Conservation (phyloP, 108 stramenopile genomes). For the Phaeodactylum tricornutum region DNA sequence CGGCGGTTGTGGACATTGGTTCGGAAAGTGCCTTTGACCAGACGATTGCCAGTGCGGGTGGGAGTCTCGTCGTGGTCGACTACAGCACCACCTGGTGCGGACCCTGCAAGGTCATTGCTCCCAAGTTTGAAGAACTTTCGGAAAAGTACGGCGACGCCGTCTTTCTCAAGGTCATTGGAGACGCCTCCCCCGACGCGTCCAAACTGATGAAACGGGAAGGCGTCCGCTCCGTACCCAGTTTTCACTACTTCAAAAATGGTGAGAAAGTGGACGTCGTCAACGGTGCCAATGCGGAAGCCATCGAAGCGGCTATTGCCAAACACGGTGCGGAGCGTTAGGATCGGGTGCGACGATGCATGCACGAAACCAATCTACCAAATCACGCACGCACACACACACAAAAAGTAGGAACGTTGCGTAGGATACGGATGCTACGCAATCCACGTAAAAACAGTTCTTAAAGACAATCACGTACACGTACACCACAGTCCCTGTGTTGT, state of each 20-base stretch:
- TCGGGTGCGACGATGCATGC: no score
- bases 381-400: no score
- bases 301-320: slow-evolving; percentile 80
- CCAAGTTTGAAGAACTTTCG: slow-evolving; percentile 79
- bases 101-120: slow-evolving; percentile 89
- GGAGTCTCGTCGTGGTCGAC: slow-evolving; percentile 80
- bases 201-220: slow-evolving; percentile 85
- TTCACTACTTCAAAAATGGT: slow-evolving; percentile 80
- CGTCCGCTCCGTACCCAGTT: slow-evolving; percentile 80
- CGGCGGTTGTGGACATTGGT: slow-evolving; percentile 61
- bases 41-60: slow-evolving; percentile 41
- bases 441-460: no score
- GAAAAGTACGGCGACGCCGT: slow-evolving; percentile 74
- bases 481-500: no score
- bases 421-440: no score
- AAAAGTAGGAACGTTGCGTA: no score
- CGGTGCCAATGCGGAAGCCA: slow-evolving; percentile 84
- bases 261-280: slow-evolving; percentile 85
- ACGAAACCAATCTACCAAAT: no score
- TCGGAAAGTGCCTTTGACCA: slow-evolving; percentile 61
- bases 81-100: slow-evolving; percentile 97
- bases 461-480: no score
- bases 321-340: slow-evolving; percentile 19
- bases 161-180: slow-evolving; percentile 63
- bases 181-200: slow-evolving; percentile 16